Evolutionary conservation across 2,329 filamentous ascomycete genomes (phyloP).

Genomic region (Chrysoporthe deuterocubensis): DNA sequence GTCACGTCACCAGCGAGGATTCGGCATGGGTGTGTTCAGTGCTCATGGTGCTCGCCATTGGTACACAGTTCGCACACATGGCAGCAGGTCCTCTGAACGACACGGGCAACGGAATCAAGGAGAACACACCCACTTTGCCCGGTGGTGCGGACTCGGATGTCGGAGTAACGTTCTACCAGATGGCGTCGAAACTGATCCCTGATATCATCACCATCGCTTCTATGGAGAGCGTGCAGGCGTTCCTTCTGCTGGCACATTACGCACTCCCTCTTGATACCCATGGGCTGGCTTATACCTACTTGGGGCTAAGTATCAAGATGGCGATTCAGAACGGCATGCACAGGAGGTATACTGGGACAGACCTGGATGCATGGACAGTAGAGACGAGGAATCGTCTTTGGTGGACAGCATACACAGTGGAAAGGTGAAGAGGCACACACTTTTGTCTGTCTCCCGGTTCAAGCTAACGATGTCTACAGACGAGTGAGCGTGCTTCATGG

Average conservation of each 20-base stretch:
- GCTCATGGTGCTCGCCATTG: slow-evolving; percentile 53
- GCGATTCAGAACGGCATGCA: slow-evolving; percentile 67
- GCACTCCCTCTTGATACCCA: slow-evolving; percentile 59
- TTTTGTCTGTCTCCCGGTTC: background rate
- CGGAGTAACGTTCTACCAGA: slow-evolving; percentile 60
- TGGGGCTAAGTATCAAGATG: slow-evolving; percentile 58
- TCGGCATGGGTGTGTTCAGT: slow-evolving; percentile 50
- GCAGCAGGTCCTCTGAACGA: slow-evolving; percentile 37
- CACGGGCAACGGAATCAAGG: slow-evolving; percentile 54
- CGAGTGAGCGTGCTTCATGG: slow-evolving; percentile 61
- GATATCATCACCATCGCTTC: slow-evolving; percentile 61
- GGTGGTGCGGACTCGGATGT: slow-evolving; percentile 50
- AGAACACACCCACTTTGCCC: slow-evolving; percentile 39
- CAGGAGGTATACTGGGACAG: slow-evolving; percentile 52
- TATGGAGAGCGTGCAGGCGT: slow-evolving; percentile 61
- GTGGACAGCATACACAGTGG: slow-evolving; percentile 61
- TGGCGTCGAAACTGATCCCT: slow-evolving; percentile 56
- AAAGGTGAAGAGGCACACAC: slow-evolving; percentile 46
- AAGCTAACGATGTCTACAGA: slow-evolving; percentile 36
- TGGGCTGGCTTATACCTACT: slow-evolving; percentile 60
- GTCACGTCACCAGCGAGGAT: slow-evolving; percentile 44
- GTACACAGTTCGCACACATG: slow-evolving; percentile 55
- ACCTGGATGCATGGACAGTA: slow-evolving; percentile 50
- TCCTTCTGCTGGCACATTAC: slow-evolving; percentile 59
- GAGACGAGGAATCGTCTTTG: slow-evolving; percentile 60